Percentiles rank a stretch among this genome's conserved stretches.
Conservation (phyloP, 2,329 filamentous ascomycete genomes). For the Penicillium aurantiogriseum region DNA sequence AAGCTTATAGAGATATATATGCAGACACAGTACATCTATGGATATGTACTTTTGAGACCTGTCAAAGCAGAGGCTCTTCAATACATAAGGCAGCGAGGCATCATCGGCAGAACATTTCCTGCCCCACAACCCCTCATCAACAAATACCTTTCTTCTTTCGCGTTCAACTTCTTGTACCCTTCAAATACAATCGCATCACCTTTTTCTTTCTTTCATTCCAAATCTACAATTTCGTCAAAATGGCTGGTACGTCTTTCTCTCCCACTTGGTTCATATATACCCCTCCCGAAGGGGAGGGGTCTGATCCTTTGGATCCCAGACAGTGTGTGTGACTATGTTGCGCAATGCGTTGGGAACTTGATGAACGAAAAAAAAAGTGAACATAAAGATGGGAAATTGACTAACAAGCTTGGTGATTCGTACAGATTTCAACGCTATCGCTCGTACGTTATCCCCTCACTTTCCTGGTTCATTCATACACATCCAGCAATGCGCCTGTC, state of each 20-base stretch:
- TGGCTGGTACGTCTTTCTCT: constrained; percentile 34
- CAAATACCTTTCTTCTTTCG: constrained; percentile 21
- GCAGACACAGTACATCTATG: too few species aligned
- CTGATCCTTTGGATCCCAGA: constrained; percentile 14
- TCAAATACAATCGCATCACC: constrained; percentile 23
- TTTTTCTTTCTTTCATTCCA: constrained; percentile 8
- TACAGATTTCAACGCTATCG: constrained; percentile 40
- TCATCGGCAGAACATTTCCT: constrained; percentile 23
- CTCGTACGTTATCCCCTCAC: constrained; percentile 35
- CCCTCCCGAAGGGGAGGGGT: neutral
- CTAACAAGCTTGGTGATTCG: constrained; percentile 14
- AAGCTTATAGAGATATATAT: neutral
- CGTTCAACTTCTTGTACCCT: constrained; percentile 12
- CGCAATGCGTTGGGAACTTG: constrained; percentile 10
- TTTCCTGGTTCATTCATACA: neutral
- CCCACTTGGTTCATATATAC: neutral
- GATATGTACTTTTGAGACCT: neutral
- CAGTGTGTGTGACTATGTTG: constrained; percentile 15
- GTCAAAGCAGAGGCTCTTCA: constrained; percentile 1
- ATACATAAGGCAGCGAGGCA: constrained; percentile 9
- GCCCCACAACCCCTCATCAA: constrained; percentile 29
- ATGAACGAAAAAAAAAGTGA: neutral
- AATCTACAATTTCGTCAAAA: constrained; percentile 27
- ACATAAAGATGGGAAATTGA: neutral
- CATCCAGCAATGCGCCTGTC: constrained; percentile 7